Base-by-base conservation (phyloP, 805 yeast genomes). In the Saccharomycopsis sp. region DNA sequence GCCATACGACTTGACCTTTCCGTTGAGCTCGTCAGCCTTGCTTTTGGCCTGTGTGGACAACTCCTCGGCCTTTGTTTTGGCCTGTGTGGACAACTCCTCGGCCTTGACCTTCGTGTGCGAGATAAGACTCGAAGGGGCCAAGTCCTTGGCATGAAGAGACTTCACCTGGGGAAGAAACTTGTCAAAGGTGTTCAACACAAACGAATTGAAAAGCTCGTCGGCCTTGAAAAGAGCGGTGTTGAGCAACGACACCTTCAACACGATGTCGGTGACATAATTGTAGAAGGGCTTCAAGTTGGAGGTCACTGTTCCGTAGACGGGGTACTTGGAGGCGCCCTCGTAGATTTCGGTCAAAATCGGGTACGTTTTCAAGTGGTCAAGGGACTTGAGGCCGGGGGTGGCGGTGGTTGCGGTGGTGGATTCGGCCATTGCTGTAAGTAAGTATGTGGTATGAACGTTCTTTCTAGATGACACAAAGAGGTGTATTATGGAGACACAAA, bases 1-100 rank as follows among this genome's bases (percentile, higher is more conserved):
- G n/a, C 58, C 56, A 54, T 47, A 52, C 23, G 49, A 12, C 47
- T 51, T 62, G 42, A 56, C 62, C 25, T 47, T 57, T 1, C 72
- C 66, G 78, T 80, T 68, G 77, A 80, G 75, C 74, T 70, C 80
- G 75, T 69, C 52, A 8, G 52, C 54, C 5, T 12, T 5, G 5
- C 9, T 29, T 29, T 29, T 29, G 38, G 38, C 38, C 38, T 29
- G 38, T 5, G 15, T 53, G 25, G 14, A 50, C 58, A 52, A 47
- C 44, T 47, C 23, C 47, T 59, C 56, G 44, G 52, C 54, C 5
- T 12, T 5, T 29, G 38, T 29, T 29, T 29, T 29, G 38, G 38
- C 38, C 38, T 29, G 38, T 5, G 15, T 53, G 25, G 14, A 50
- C 58, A 52, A 47, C 44, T 47, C 23, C 47, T 59, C 56, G 44